Evolutionary conservation across 2,329 filamentous ascomycete genomes (phyloP), one percentile per base, ranked within the genome.

Genomic region (Ascochyta koolunga): DNA sequence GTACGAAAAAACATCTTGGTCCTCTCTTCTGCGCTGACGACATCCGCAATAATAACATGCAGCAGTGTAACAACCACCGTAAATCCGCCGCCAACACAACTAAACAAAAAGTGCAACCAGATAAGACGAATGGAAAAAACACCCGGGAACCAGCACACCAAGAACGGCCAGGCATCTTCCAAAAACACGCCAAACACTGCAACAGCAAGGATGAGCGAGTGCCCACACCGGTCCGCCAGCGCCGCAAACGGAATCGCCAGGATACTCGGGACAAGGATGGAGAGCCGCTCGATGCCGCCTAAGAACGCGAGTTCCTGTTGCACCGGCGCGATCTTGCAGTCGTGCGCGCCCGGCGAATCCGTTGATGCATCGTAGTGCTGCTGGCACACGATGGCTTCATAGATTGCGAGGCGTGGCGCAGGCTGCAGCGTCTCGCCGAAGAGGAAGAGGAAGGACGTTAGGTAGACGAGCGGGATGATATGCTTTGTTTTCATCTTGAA

Each of bases 381-480:
- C 16, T 54, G 43, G 50, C 61, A 63, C n/a, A 58, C 42, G 41
- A 63, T 58, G 22, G 54, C 45, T 41, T 63, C 61, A 47, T 63
- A 61, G 25, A 63, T 63, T 13, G 55, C 48, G 32, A 60, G 57
- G 40, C 62, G 58, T 2, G 62, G 60, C 4, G 62, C 60, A 5
- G 62, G 62, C 44, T 65, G 62, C 21, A 65, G 18, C 5, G 50
- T 58, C 45, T 61, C 55, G 25, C 62, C 60, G 16, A 65, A 61
- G 3, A 65, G 57, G 35, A 63, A 63, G 5, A 65, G 52, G 25
- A 65, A 65, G 0, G 53, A 54, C 10, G 59, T 60, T 7, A 59
- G n/a, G 25, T 63, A 65, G 21, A 65, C 37, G 5, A 65, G 50
- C 2, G 57, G 49, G 9, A 63, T 47, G 9, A 54, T 57, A 24